Evolutionary conservation across 2,329 filamentous ascomycete species (phyloP), one percentile per base, ranked within the genome.

Genomic region (Ceratocystis variospora): DNA sequence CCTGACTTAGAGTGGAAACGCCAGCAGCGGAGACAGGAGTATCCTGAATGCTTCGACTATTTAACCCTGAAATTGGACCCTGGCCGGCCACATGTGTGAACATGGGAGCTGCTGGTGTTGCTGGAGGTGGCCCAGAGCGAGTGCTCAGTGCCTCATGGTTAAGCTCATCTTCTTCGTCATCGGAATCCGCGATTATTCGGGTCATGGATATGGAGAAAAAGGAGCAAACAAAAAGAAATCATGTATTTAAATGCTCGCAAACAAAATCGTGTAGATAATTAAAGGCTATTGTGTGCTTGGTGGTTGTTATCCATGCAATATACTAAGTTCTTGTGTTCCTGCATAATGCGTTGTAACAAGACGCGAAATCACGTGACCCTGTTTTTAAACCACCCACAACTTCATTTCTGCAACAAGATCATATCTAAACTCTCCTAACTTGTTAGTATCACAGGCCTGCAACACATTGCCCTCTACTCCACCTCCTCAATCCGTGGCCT

Each of bases 401-500:
- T 48, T 31, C 15, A 12, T n/a, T 8, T 25, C 45, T 44, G 17
- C 45, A 55, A 53, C 53, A 28, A 19, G 46, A 48, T 17, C 46
- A n/a, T 7, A 48, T 22, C n/a, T 5, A 7, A 48, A 1, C n/a
- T 10, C 10, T 41, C 37, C 3, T 15, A 15, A 41, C 12, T 53
- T 53, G 46, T 8, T 28, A 53, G 6, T 15, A 28, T 28, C 22
- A 15, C 48, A 4, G 22, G 19, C 19, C 22, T 17, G 31, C 28
- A n/a, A 12, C n/a, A 7, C 22, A 64, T 61, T 71, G 75, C 48
- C 28, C 3, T 41, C 73, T 70, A 87, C 72, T 86, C 84, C 70
- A 87, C 77, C 74, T 87, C 85, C 71, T 87, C 83, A 68, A 87
- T 81, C 67, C 77, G 76, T 17, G 79, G 78, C 68, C 75, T 59